Percentiles rank a stretch among this genome's conserved stretches.
Evolutionary conservation across 2,329 filamentous ascomycete species (phyloP).

Genomic region (Apiospora hydei): DNA sequence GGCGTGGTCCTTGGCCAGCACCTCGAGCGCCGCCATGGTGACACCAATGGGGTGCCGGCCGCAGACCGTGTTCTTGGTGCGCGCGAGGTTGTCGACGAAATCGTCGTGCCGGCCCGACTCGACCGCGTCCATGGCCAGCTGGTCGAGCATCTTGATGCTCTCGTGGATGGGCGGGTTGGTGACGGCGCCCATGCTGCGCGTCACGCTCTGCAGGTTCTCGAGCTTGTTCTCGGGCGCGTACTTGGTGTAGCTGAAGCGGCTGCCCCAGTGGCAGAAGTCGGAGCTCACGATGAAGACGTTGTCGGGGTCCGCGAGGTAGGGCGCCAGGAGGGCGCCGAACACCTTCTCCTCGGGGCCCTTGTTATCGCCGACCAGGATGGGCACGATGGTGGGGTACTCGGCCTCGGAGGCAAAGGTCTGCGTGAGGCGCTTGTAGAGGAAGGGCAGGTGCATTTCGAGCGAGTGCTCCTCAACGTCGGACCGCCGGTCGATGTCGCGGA

Average conservation of each 20-base stretch:
- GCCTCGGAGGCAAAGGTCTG: conserved; percentile 57
- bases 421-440: conserved; percentile 80
- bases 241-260: conserved; percentile 81
- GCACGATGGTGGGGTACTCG: conserved; percentile 77
- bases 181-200: conserved; percentile 43
- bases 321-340: conserved; percentile 75
- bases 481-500: conserved; percentile 68
- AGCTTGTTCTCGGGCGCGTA: conserved; percentile 62
- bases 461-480: conserved; percentile 88
- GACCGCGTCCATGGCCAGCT: conserved; percentile 84
- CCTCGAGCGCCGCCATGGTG: conserved; percentile 86
- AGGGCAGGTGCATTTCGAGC: conserved; percentile 95
- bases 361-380: conserved; percentile 85
- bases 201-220: conserved; percentile 49
- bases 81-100: conserved; percentile 73
- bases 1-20: conserved; percentile 51
- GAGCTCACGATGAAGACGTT: conserved; percentile 91
- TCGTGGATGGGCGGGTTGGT: conserved; percentile 73
- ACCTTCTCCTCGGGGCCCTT: conserved; percentile 68
- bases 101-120: conserved; percentile 74
- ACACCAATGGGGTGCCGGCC: conserved; percentile 95
- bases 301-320: conserved; percentile 76
- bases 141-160: conserved; percentile 82
- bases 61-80: conserved; percentile 91
- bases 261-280: conserved; percentile 97